Percentiles rank a stretch among this genome's conserved stretches.
Conservation (phyloP, 2,329 filamentous ascomycete genomes). For the Botrytis sinoallii region DNA sequence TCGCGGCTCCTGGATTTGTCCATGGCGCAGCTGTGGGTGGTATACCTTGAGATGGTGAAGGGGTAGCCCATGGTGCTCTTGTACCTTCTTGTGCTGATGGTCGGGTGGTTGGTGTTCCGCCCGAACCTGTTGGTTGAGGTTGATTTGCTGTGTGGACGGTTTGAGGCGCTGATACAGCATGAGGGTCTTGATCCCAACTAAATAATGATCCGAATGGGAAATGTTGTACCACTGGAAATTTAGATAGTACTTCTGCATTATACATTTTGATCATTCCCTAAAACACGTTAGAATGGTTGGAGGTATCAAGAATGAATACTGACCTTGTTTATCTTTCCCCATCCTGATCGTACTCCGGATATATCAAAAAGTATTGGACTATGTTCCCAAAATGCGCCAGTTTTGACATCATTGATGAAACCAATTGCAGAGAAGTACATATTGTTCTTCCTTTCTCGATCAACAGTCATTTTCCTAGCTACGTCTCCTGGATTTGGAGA, state of each 20-base stretch:
- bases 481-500: constrained; percentile 72
- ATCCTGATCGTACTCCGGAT: constrained; percentile 85
- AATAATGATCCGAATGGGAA: constrained; percentile 83
- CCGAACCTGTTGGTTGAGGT: constrained; percentile 47
- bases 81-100: constrained; percentile 30
- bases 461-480: constrained; percentile 60
- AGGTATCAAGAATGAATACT: neutral
- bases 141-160: constrained; percentile 59
- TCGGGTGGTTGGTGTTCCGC: constrained; percentile 23
- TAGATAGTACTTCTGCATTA: constrained; percentile 90
- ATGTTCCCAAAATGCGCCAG: constrained; percentile 94
- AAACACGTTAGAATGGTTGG: neutral
- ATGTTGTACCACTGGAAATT: constrained; percentile 98
- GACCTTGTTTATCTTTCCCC: constrained; percentile 96
- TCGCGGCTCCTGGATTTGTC: constrained; percentile 29
- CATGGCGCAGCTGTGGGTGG: constrained; percentile 23
- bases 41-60: constrained; percentile 24
- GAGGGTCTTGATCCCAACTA: constrained; percentile 67
- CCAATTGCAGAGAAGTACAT: constrained; percentile 95
- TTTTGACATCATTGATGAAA: constrained; percentile 97
- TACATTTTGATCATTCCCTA: constrained; percentile 99
- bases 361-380: constrained; percentile 94
- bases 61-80: constrained; percentile 33
- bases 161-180: constrained; percentile 48
- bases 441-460: constrained; percentile 62